phyloP scores from a whole-genome alignment of 2,329 filamentous ascomycete genomes.

The Claviceps cyperi region DNA sequence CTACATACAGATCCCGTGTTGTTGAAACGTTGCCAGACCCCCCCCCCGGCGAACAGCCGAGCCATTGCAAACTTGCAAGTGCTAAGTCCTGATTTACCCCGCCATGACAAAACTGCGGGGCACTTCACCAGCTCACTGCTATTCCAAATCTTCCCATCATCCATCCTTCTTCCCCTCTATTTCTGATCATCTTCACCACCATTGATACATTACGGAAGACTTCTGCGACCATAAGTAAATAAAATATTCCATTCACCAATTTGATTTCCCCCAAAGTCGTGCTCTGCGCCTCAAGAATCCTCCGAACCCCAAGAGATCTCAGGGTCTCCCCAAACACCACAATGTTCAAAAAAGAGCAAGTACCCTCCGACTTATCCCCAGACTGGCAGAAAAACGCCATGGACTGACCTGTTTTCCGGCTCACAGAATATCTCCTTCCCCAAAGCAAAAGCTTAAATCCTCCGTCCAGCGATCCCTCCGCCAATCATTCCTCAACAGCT shows the following conservation, averaged over 20 bases:
- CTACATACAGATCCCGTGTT: too few relatives aligned
- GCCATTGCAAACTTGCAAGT: neutral
- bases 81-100: neutral
- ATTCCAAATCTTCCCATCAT: neutral
- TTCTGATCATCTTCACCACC: neutral
- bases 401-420: neutral
- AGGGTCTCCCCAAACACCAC: constrained; percentile 15
- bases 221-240: too few relatives aligned
- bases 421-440: constrained; percentile 54
- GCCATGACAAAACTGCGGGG: constrained; percentile 6
- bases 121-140: neutral
- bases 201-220: too few relatives aligned
- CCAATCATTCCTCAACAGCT: constrained; percentile 66
- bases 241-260: too few relatives aligned
- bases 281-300: too few relatives aligned
- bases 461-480: constrained; percentile 82
- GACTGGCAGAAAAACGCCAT: neutral
- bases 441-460: constrained; percentile 95
- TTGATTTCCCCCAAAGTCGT: too few relatives aligned
- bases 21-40: too few relatives aligned
- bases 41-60: too few relatives aligned
- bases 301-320: neutral
- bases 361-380: constrained; percentile 5
- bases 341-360: constrained; percentile 93
- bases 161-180: constrained; percentile 4